These are phyloP conservation scores for Prunus fruticosa DNA, from an alignment of 306 rosid genomes.

Conservation along the genomic window DNA sequence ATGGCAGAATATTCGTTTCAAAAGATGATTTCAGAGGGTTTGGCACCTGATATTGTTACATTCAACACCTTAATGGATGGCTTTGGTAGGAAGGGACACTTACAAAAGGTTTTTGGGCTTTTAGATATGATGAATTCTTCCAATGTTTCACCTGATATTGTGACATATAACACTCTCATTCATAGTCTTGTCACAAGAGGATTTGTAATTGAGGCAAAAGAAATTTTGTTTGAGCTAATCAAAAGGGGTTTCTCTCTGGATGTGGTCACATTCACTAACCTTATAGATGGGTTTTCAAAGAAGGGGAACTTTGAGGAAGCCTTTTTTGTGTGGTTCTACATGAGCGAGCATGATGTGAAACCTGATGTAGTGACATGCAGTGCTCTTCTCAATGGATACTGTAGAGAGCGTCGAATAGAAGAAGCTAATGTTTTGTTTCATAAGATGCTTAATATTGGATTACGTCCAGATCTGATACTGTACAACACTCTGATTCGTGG, in stretches of 20 bases:
- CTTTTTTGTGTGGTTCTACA: constrained; percentile 36
- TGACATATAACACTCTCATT: constrained; percentile 45
- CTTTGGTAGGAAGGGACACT: constrained; percentile 32
- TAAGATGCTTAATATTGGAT: constrained; percentile 34
- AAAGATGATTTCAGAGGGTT: constrained; percentile 25
- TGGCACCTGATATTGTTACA: constrained; percentile 30
- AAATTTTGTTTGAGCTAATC: constrained; percentile 30
- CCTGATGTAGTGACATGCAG: constrained; percentile 47
- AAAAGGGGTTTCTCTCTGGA: constrained; percentile 38
- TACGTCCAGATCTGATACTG: constrained; percentile 29
- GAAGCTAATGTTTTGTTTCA: constrained; percentile 34
- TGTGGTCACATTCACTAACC: constrained; percentile 31
- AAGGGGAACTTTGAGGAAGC: constrained; percentile 39
- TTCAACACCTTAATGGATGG: constrained; percentile 40
- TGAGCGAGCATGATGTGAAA: constrained; percentile 34
- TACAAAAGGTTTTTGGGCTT: constrained; percentile 36
- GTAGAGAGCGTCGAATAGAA: constrained; percentile 27
- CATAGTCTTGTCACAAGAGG: constrained; percentile 35
- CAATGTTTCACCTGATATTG: constrained; percentile 26
- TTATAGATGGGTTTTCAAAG: constrained; percentile 36
- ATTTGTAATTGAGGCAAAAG: constrained; percentile 32
- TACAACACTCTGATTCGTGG: constrained; percentile 40
- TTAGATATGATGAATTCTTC: constrained; percentile 30
- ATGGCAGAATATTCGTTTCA: constrained; percentile 37
- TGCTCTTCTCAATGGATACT: constrained; percentile 40